Evolutionary conservation across 371 early-diverging fungal species (phyloP).

Genomic region (Astathelohania contejeani): DNA sequence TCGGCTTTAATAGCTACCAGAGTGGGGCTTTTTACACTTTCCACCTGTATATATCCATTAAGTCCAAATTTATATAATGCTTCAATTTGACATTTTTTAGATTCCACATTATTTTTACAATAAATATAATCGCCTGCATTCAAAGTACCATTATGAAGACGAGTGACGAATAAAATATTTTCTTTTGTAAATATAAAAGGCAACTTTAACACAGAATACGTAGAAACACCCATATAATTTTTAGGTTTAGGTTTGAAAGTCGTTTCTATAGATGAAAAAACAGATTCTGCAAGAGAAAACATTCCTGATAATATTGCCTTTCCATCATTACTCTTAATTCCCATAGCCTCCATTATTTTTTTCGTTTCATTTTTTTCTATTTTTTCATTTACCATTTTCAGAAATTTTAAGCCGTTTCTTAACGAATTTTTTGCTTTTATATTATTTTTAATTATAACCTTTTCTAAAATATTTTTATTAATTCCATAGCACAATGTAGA

Average conservation of each 20-base stretch:
- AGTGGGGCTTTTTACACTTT: slow-evolving; percentile 9
- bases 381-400: slow-evolving; percentile 19
- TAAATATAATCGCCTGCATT: slow-evolving; percentile 14
- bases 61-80: slow-evolving; percentile 30
- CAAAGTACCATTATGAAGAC: slow-evolving; percentile 21
- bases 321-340: slow-evolving; percentile 10
- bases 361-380: slow-evolving; percentile 27
- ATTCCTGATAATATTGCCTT: slow-evolving; percentile 30
- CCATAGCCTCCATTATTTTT: slow-evolving; percentile 17
- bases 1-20: slow-evolving; percentile 26
- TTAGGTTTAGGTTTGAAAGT: too few species aligned
- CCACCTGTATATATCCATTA: slow-evolving; percentile 14
- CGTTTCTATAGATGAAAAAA: slow-evolving; percentile 35
- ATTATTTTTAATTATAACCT: slow-evolving; percentile 6
- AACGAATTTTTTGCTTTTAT: slow-evolving; percentile 10
- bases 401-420: slow-evolving; percentile 18
- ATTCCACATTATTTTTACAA: not conserved
- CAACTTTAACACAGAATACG: slow-evolving; percentile 20
- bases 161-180: slow-evolving; percentile 31
- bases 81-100: slow-evolving; percentile 13
- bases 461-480: slow-evolving; percentile 13
- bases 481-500: slow-evolving; percentile 36
- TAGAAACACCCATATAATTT: slow-evolving; percentile 30
- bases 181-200: too few species aligned
- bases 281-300: slow-evolving; percentile 20